These are phyloP conservation scores for Myxozyma mucilagina DNA, from an alignment of 805 yeast species.

Conservation along the genomic window DNA sequence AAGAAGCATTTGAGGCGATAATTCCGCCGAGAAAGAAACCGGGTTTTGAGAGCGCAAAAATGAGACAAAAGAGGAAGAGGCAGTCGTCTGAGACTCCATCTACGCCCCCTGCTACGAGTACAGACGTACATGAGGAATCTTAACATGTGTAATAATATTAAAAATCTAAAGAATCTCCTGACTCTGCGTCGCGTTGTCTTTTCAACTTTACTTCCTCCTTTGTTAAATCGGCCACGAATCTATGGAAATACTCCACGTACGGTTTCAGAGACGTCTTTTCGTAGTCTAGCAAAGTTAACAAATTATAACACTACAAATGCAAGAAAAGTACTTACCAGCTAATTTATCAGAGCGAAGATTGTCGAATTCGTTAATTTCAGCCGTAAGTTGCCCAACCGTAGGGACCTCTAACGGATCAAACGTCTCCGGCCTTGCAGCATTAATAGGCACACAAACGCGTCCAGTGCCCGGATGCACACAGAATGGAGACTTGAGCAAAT, in stretches of 20 bases:
- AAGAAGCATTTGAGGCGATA: slow-evolving; percentile 77
- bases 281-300: slow-evolving; percentile 45
- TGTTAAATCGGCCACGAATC: slow-evolving; percentile 58
- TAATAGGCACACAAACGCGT: slow-evolving; percentile 78
- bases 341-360: not conserved
- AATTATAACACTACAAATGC: not conserved
- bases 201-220: slow-evolving; percentile 54
- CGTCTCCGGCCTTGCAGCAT: slow-evolving; percentile 42
- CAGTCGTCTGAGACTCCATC: no score
- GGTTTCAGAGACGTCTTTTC: slow-evolving; percentile 71
- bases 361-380: slow-evolving; percentile 53
- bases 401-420: slow-evolving; percentile 85
- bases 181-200: slow-evolving; percentile 36
- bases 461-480: slow-evolving; percentile 91
- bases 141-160: not conserved
- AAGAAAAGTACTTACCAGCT: slow-evolving; percentile 2
- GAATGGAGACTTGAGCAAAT: slow-evolving; percentile 92
- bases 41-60: slow-evolving; percentile 29
- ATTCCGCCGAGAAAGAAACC: slow-evolving; percentile 72
- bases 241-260: slow-evolving; percentile 64
- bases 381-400: slow-evolving; percentile 60
- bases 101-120: no score
- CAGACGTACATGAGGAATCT: not conserved
- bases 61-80: slow-evolving; percentile 30
- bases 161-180: slow-evolving; percentile 12